Evolutionary conservation across 2,329 filamentous ascomycete genomes (phyloP).

Genomic region (Knoxdaviesia proteae): DNA sequence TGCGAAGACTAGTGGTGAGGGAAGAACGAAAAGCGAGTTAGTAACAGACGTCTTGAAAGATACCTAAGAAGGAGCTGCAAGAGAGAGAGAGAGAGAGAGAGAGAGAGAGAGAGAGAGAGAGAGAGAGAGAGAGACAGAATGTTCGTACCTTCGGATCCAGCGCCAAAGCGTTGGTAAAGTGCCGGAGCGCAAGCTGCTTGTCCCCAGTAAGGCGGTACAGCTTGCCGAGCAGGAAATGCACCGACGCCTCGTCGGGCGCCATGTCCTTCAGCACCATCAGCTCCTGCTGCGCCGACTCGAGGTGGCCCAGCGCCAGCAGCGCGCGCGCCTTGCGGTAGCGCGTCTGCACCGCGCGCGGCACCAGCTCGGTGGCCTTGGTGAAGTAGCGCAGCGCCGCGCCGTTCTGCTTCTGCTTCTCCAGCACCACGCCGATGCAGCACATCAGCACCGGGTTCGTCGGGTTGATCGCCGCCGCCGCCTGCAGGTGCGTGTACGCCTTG

Average conservation of each 20-base stretch:
- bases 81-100: background rate
- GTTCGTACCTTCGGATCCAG: constrained; percentile 75
- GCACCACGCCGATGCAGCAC: constrained; percentile 74
- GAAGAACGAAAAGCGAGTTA: background rate
- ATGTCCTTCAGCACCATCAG: constrained; percentile 76
- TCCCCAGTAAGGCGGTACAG: constrained; percentile 55
- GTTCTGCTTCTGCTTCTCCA: constrained; percentile 75
- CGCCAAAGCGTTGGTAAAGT: constrained; percentile 88
- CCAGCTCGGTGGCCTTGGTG: constrained; percentile 59
- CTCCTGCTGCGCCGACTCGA: constrained; percentile 58
- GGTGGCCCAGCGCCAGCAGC: constrained; percentile 52
- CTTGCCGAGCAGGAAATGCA: constrained; percentile 84
- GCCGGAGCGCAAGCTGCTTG: constrained; percentile 63
- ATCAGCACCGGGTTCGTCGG: constrained; percentile 83
- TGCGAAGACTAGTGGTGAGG: constrained; percentile 47
- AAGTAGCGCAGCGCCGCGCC: constrained; percentile 65
- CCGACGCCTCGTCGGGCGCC: constrained; percentile 83
- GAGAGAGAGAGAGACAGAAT: constrained; percentile 2
- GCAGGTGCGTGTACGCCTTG: constrained; percentile 79
- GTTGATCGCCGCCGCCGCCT: constrained; percentile 73
- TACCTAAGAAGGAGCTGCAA: background rate
- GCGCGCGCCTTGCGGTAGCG: constrained; percentile 86
- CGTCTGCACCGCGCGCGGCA: constrained; percentile 61
- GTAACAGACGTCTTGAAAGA: background rate
- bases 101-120: background rate